Conservation (phyloP, 768 basidiomycete genomes). For the Lactarius indigo region DNA sequence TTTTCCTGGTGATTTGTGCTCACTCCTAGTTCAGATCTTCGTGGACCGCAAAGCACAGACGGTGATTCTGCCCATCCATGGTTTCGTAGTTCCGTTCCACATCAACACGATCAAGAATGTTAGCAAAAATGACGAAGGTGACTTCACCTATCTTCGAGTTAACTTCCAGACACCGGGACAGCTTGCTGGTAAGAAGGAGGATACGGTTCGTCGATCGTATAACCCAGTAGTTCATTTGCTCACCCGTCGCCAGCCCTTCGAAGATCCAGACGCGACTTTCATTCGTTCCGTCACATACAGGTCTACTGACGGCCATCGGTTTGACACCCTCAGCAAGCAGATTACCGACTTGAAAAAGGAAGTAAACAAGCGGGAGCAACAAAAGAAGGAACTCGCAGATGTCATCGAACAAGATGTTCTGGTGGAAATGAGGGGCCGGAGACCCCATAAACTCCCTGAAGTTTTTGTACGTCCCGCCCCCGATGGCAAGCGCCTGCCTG, state of each 20-base stretch:
- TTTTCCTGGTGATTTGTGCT: background rate
- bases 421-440: conserved; percentile 82
- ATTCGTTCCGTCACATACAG: conserved; percentile 94
- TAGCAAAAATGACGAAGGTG: conserved; percentile 95
- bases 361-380: conserved; percentile 94
- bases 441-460: conserved; percentile 83
- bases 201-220: conserved; percentile 55
- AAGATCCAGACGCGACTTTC: conserved; percentile 94
- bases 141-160: conserved; percentile 90
- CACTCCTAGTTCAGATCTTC: conserved; percentile 54
- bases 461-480: conserved; percentile 91
- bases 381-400: conserved; percentile 98
- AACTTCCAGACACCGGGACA: conserved; percentile 99
- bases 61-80: conserved; percentile 88
- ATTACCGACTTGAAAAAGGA: conserved; percentile 96
- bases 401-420: conserved; percentile 93
- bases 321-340: conserved; percentile 83
- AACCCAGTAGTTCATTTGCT: background rate
- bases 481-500: conserved; percentile 91
- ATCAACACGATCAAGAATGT: conserved; percentile 98
- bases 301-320: conserved; percentile 83
- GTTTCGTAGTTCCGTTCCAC: conserved; percentile 95
- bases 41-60: conserved; percentile 91
- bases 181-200: conserved; percentile 96
- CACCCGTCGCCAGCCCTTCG: conserved; percentile 65